Conservation (phyloP, 2,329 filamentous ascomycete species). For the Monosporascus sp. region DNA sequence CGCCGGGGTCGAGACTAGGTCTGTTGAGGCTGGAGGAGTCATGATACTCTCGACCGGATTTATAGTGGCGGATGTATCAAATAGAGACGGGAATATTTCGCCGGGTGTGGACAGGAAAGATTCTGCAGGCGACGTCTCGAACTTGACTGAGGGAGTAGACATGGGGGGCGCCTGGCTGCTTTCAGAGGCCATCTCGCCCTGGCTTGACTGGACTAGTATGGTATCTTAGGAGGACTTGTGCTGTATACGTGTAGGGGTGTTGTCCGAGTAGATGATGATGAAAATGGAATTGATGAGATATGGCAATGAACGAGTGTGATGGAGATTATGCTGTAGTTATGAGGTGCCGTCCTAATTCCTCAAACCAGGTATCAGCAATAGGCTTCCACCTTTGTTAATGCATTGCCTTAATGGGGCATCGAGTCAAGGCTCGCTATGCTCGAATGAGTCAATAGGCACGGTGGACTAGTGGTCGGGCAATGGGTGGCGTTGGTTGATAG, state of each 20-base stretch:
- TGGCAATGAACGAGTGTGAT: constrained; percentile 3
- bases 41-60: constrained; percentile 42
- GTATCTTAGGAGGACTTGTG: constrained; percentile 11
- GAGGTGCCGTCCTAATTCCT: constrained; percentile 34
- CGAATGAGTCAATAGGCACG: background rate
- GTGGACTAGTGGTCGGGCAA: background rate
- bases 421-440: constrained; percentile 10
- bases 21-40: constrained; percentile 38
- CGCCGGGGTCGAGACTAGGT: constrained; percentile 11
- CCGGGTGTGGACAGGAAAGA: constrained; percentile 47
- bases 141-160: constrained; percentile 41
- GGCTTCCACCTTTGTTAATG: constrained; percentile 12
- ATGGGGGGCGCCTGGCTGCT: constrained; percentile 23
- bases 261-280: constrained; percentile 5
- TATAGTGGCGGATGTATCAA: constrained; percentile 34
- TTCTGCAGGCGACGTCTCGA: constrained; percentile 49
- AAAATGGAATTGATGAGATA: constrained; percentile 3
- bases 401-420: constrained; percentile 16
- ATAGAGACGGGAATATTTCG: constrained; percentile 45
- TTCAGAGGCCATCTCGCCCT: constrained; percentile 34
- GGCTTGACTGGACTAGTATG: constrained; percentile 2
- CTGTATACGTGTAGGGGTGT: background rate
- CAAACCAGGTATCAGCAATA: constrained; percentile 27
- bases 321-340: constrained; percentile 14
- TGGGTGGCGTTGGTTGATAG: background rate